These are phyloP conservation scores for Emericellopsis terricola DNA, from an alignment of 495 filamentous ascomycete species.

Conservation along the genomic window DNA sequence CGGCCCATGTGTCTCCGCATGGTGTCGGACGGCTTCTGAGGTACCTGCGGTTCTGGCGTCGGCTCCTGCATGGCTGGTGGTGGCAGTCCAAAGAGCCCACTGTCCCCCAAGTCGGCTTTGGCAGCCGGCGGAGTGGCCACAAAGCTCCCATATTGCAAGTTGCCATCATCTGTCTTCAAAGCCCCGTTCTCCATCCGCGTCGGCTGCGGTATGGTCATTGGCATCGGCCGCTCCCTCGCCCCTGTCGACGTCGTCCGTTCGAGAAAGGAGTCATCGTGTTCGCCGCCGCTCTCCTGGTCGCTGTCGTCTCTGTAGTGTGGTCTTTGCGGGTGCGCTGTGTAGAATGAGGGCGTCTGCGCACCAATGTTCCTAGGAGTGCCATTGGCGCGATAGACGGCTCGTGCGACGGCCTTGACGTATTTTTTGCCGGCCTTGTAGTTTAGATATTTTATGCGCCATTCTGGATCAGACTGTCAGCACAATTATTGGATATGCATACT, in stretches of 20 bases:
- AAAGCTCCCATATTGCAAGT: conserved; percentile 56
- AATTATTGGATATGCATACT: too few relatives aligned
- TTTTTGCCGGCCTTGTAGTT: conserved; percentile 92
- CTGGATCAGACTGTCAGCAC: conserved; percentile 23
- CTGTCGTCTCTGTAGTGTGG: not conserved
- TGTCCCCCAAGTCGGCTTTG: conserved; percentile 6
- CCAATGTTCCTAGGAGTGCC: conserved; percentile 18
- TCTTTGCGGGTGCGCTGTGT: not conserved
- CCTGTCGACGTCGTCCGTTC: too few relatives aligned
- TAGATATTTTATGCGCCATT: conserved; percentile 85
- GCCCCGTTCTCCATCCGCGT: conserved; percentile 13
- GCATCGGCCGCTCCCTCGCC: too few relatives aligned
- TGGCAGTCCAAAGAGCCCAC: conserved; percentile 41
- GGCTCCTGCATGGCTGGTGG: conserved; percentile 52
- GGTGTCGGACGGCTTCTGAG: not conserved
- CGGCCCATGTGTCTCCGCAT: not conserved
- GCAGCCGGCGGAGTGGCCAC: conserved; percentile 36
- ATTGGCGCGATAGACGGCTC: conserved; percentile 47
- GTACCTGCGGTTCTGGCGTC: conserved; percentile 17
- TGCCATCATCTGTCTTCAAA: conserved; percentile 12
- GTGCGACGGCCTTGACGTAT: conserved; percentile 63
- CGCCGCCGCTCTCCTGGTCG: conserved; percentile 3
- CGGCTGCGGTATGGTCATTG: conserved; percentile 8
- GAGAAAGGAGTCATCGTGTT: conserved; percentile 3
- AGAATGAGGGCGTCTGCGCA: not conserved